phyloP scores from a whole-genome alignment of 1,284 basidiomycete genomes.

The Ganoderma meredithae region DNA sequence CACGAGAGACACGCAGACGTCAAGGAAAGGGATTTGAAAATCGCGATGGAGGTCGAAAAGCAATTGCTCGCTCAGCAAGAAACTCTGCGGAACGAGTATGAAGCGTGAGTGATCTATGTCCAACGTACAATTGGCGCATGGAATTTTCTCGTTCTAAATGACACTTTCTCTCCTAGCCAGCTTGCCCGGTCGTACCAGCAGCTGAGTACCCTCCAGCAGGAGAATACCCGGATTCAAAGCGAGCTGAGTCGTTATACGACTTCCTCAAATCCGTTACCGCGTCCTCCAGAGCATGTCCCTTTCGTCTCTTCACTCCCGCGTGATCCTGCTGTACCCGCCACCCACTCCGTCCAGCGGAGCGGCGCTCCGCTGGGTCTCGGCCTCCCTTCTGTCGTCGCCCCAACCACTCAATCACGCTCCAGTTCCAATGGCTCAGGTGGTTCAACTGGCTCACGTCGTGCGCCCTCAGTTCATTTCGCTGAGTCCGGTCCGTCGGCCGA shows the following conservation, averaged over 20 bases:
- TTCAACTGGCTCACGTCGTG: conserved; percentile 16
- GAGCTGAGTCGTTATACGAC: conserved; percentile 32
- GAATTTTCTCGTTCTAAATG: not conserved
- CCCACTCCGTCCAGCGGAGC: conserved; percentile 6
- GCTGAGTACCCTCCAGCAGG: conserved; percentile 16
- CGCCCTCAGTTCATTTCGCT: conserved; percentile 15
- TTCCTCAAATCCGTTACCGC: conserved; percentile 34
- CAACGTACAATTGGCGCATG: not conserved
- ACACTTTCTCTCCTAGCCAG: not conserved
- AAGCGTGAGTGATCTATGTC: conserved; percentile 33
- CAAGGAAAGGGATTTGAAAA: conserved; percentile 44
- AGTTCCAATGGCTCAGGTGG: conserved; percentile 14
- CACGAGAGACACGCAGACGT: conserved; percentile 42
- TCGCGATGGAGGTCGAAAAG: conserved; percentile 45
- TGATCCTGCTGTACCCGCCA: conserved; percentile 14
- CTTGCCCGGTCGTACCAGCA: conserved; percentile 14
- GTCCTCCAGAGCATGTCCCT: conserved; percentile 33
- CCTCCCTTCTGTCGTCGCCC: conserved; percentile 4
- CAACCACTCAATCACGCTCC: conserved; percentile 13
- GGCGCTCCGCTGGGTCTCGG: conserved; percentile 10
- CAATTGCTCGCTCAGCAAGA: conserved; percentile 31
- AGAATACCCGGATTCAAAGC: conserved; percentile 32
- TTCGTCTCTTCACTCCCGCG: conserved; percentile 19
- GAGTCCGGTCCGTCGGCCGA: conserved; percentile 7
- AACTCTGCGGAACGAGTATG: conserved; percentile 40